phyloP scores from a whole-genome alignment of 768 basidiomycete species.

The Suillus bovinus region DNA sequence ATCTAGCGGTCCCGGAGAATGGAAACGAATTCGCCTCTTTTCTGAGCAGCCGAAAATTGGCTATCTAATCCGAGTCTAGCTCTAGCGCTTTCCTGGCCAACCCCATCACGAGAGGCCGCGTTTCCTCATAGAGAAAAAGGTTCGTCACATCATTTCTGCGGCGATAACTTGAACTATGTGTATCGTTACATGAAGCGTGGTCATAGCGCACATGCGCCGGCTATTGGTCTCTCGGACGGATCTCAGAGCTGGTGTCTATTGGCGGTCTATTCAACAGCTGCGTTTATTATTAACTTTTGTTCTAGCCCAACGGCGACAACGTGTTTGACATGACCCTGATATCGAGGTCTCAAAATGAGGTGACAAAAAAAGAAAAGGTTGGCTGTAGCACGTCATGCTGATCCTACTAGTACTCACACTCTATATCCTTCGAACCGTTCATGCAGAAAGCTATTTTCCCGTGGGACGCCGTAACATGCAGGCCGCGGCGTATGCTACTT shows the following conservation, averaged over 20 bases:
- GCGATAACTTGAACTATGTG: not conserved
- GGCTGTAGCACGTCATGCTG: not conserved
- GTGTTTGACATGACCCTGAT: not conserved
- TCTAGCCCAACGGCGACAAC: not conserved
- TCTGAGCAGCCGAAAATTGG: not conserved
- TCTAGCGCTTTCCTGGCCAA: not conserved
- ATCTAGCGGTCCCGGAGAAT: not conserved
- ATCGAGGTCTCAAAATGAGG: not conserved
- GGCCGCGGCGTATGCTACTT: not conserved
- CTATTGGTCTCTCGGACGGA: not conserved
- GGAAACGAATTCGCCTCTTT: not conserved
- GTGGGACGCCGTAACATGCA: not conserved
- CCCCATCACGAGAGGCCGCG: not conserved
- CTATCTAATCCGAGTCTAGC: not conserved
- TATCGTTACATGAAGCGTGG: not conserved
- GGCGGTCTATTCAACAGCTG: no score
- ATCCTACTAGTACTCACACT: constrained; percentile 3
- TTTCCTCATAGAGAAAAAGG: not conserved
- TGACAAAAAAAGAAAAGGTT: not conserved
- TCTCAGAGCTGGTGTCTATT: not conserved
- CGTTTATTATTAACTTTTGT: not conserved
- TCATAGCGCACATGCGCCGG: not conserved
- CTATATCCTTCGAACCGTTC: not conserved
- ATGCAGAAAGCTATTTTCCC: not conserved
- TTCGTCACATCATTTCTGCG: not conserved